phyloP scores from a whole-genome alignment of 805 yeast species.

The Zygosaccharomyces lentus region DNA sequence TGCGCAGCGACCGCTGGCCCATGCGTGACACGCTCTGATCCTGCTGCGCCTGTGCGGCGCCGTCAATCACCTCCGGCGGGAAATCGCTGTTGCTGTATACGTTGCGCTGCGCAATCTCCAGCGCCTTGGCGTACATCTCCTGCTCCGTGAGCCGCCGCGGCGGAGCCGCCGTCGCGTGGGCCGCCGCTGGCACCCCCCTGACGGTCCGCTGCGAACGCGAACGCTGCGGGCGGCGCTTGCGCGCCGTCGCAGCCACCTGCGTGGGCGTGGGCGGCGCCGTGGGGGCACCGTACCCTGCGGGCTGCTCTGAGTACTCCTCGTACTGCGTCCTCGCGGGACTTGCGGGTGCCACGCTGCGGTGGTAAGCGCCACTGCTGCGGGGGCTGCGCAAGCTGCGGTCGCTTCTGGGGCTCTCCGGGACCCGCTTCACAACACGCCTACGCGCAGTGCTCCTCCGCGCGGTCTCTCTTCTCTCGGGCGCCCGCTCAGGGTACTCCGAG shows the following conservation, averaged over 20 bases:
- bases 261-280: not conserved
- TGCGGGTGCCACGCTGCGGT: too few relatives aligned
- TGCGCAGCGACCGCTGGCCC: constrained; percentile 21
- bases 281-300: not conserved
- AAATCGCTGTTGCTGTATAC: constrained; percentile 45
- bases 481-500: constrained; percentile 2
- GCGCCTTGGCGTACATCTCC: constrained; percentile 53
- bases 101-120: constrained; percentile 50
- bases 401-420: not conserved
- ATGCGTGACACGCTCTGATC: constrained; percentile 12
- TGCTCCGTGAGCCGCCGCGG: constrained; percentile 29
- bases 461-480: not conserved
- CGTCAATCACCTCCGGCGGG: constrained; percentile 2
- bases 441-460: not conserved
- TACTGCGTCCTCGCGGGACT: too few relatives aligned
- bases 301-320: too few relatives aligned
- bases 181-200: not conserved
- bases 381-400: not conserved
- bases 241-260: not conserved
- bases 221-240: not conserved
- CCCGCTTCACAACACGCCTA: not conserved
- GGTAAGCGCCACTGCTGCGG: too few relatives aligned
- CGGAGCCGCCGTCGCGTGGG: not conserved
- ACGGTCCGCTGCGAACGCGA: not conserved
- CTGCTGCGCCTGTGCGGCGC: not conserved